Conservation (phyloP, 371 early-diverging fungal species). For the Circinella minor region DNA sequence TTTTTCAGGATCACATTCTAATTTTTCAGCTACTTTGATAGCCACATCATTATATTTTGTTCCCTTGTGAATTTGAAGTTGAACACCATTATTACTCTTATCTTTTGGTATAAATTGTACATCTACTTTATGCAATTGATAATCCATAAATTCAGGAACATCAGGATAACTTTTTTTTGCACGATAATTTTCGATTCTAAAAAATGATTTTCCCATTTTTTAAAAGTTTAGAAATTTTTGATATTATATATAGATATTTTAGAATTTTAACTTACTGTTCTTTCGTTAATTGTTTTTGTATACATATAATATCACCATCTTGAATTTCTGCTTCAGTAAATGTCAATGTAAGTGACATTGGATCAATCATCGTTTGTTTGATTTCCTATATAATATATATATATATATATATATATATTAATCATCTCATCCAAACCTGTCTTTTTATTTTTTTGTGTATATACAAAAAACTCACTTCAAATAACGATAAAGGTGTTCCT, state of each 20-base stretch:
- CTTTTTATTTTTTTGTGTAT: not conserved
- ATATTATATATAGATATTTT: not conserved
- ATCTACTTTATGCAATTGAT: constrained; percentile 65
- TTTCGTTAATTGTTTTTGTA: constrained; percentile 63
- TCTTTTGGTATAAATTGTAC: constrained; percentile 73
- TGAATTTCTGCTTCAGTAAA: constrained; percentile 83
- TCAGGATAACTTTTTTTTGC: constrained; percentile 41
- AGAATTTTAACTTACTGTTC: constrained; percentile 58
- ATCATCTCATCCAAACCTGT: not conserved
- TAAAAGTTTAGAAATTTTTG: not conserved
- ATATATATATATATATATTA: not conserved
- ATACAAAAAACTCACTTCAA: constrained; percentile 61
- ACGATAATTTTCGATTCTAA: constrained; percentile 40
- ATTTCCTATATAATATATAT: constrained; percentile 60
- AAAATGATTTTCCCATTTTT: not conserved
- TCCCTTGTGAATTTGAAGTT: constrained; percentile 26
- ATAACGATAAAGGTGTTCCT: constrained; percentile 63
- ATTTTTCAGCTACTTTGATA: constrained; percentile 20
- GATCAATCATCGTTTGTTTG: constrained; percentile 89
- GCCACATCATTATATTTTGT: constrained; percentile 33
- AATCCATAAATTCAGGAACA: constrained; percentile 77
- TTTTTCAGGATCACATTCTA: constrained; percentile 37
- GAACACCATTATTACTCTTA: constrained; percentile 25
- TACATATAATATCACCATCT: constrained; percentile 91
- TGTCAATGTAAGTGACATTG: constrained; percentile 63